A percentile compares a stretch with the other conserved stretches of the same genome.
phyloP scores from a whole-genome alignment of 495 filamentous ascomycete genomes.

The Lasiosphaeria ovina region DNA sequence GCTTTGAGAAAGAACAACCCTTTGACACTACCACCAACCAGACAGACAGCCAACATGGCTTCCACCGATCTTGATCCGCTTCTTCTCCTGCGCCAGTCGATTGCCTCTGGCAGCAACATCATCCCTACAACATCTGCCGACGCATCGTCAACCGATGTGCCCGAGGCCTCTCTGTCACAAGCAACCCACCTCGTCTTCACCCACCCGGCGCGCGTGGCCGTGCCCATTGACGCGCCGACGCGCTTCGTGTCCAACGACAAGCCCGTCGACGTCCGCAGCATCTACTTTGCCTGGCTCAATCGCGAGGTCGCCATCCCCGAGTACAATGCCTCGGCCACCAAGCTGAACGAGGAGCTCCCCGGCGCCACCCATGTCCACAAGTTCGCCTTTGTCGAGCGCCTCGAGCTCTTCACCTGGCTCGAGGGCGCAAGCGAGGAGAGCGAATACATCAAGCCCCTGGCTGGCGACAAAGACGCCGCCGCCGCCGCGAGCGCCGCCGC shows the following conservation, averaged over 20 bases:
- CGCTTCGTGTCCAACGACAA: slow-evolving; percentile 71
- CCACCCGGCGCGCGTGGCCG: slow-evolving; percentile 56
- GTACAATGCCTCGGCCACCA: slow-evolving; percentile 79
- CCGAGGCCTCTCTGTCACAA: slow-evolving; percentile 57
- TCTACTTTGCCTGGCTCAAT: slow-evolving; percentile 93
- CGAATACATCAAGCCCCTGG: slow-evolving; percentile 86
- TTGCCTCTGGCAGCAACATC: slow-evolving; percentile 61
- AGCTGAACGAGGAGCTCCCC: slow-evolving; percentile 75
- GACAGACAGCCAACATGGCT: slow-evolving; percentile 33
- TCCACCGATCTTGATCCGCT: slow-evolving; percentile 63
- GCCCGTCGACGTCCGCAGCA: slow-evolving; percentile 82
- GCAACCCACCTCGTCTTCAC: slow-evolving; percentile 84
- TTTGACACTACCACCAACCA: neutral
- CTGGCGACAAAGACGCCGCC: slow-evolving; percentile 55
- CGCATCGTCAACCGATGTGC: slow-evolving; percentile 26
- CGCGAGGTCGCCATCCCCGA: slow-evolving; percentile 82
- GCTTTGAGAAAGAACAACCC: neutral
- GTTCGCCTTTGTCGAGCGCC: slow-evolving; percentile 81
- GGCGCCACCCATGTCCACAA: slow-evolving; percentile 67
- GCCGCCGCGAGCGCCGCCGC: slow-evolving; percentile 43
- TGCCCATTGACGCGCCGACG: slow-evolving; percentile 73
- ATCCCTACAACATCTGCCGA: slow-evolving; percentile 68
- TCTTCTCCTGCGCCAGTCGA: slow-evolving; percentile 73
- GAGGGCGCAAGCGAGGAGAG: slow-evolving; percentile 84
- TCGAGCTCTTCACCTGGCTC: slow-evolving; percentile 89